Conservation (phyloP, 2,329 filamentous ascomycete species). For the Trichoderma aggressivum region DNA sequence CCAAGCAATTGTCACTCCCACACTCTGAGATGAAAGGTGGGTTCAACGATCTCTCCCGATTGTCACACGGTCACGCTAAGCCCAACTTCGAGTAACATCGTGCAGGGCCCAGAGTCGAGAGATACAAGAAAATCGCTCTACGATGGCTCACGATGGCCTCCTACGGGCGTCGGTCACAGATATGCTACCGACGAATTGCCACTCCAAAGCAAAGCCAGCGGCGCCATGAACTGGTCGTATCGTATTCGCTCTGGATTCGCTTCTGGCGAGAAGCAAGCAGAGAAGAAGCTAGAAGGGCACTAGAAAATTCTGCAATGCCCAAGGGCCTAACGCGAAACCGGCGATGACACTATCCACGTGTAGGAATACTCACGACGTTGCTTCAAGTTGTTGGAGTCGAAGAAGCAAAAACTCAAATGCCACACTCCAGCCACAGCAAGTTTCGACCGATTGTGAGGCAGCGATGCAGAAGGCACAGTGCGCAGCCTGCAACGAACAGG, state of each 20-base stretch:
- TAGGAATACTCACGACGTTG: background rate
- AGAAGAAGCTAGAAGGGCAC: constrained; percentile 4
- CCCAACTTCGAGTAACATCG: background rate
- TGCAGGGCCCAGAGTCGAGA: background rate
- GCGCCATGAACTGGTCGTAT: background rate
- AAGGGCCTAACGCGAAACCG: background rate
- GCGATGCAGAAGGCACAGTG: constrained; percentile 4
- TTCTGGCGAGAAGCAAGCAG: background rate
- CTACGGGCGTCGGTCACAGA: background rate
- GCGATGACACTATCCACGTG: background rate
- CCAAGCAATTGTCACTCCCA: background rate
- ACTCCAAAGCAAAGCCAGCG: background rate
- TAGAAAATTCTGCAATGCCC: constrained; percentile 9
- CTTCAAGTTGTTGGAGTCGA: background rate
- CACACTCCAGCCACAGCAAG: background rate
- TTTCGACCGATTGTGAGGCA: background rate
- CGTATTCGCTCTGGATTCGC: background rate
- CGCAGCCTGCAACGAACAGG: background rate
- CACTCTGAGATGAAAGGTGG: background rate
- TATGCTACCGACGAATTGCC: background rate
- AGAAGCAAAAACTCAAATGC: background rate
- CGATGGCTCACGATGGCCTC: background rate
- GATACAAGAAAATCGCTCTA: background rate
- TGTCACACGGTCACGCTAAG: background rate
- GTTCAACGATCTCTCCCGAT: background rate